Base-by-base conservation (phyloP, 345 rosid genomes). In the Camelina hispida region DNA sequence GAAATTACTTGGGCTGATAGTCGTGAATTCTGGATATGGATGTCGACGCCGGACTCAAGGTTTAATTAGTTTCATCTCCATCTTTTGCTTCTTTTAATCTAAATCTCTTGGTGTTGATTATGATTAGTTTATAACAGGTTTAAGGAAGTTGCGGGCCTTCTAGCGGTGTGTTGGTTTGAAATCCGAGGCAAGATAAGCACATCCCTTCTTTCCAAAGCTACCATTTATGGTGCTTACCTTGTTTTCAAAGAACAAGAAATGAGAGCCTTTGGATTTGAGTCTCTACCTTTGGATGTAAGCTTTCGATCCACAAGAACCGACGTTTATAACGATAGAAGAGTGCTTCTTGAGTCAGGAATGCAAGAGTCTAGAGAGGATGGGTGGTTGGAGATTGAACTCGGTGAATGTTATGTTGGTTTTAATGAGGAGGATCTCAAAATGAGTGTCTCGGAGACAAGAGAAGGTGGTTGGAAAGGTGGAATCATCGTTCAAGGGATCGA, bases 381-480 rank as follows among this genome's bases (percentile, higher is more conserved):
- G 25, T 89, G 89, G 91, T 15, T 80, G 58, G 91, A 91, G 82
- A 72, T 85, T 34, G 85, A 86, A 70, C 22, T 91, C 53, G 91
- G 94, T 40, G 84, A 86, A 35, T 84, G 76, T 66, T 77, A 73
- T 60, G 76, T 59, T 15, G 51, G 66, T 2, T 79, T 64, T 1
- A 79, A 57, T 2, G 82, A 62, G 12, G 92, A 76, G 35, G 89
- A 86, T n/a, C 65, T 89, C 51, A 77, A 84, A 37, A 75, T 85
- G 80, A 77, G 81, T 7, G 70, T 91, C 54, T 15, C 72, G 72
- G 94, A 87, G 83, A 60, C 81, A 0, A 71, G 28, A 2, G 79
- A 60, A 2, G 82, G 87, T 13, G 38, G 63, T n/a, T 81, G 86
- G 88, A 88, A 85, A 80, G 78, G 83, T 0, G 89, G 94, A 5